phyloP scores from a whole-genome alignment of 1,139 yeast species.

The Geotrichum fermentans region DNA sequence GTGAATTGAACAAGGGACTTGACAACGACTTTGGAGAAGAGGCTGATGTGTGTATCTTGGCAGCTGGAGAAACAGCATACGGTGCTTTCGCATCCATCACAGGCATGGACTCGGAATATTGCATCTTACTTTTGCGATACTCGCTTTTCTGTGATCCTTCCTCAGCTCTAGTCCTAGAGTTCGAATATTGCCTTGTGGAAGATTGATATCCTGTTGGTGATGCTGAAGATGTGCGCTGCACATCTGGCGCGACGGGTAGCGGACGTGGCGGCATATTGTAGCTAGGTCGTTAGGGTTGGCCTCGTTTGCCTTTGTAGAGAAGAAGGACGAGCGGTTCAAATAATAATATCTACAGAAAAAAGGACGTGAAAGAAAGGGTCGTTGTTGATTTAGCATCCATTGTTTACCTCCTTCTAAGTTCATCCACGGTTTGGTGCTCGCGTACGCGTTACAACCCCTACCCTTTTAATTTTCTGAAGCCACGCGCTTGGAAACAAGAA shows the following conservation, averaged over 20 bases:
- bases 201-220: not conserved
- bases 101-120: conserved; percentile 18
- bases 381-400: too few relatives aligned
- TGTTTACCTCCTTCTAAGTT: too few relatives aligned
- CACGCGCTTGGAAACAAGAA: too few relatives aligned
- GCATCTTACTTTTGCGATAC: not conserved
- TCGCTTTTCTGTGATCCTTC: not conserved
- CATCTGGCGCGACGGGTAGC: conserved; percentile 13
- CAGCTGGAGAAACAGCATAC: conserved; percentile 16
- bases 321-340: too few relatives aligned
- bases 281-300: too few relatives aligned
- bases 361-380: too few relatives aligned
- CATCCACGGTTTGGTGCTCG: too few relatives aligned
- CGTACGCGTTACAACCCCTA: too few relatives aligned
- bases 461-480: too few relatives aligned
- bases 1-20: conserved; percentile 1
- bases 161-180: not conserved
- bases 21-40: conserved; percentile 6
- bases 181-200: conserved; percentile 5
- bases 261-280: conserved; percentile 17
- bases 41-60: conserved; percentile 10
- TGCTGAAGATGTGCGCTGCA: too few relatives aligned
- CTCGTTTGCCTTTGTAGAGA: too few relatives aligned
- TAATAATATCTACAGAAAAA: too few relatives aligned
- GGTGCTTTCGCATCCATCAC: conserved; percentile 15